phyloP scores from a whole-genome alignment of 441 rosid genomes.

The Erodium texanum region DNA sequence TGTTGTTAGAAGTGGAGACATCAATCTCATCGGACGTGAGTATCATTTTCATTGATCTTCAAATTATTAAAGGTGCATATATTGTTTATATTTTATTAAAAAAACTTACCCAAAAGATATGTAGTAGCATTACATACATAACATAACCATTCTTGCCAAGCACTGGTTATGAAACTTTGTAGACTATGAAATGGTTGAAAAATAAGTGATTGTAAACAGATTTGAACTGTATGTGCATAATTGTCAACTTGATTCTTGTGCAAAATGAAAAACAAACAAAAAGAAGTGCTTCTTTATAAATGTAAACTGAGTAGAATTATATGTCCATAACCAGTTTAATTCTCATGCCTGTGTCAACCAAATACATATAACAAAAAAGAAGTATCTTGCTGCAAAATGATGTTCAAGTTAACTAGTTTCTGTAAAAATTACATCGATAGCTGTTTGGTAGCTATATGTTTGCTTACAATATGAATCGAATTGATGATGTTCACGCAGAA shows the following conservation, averaged over 20 bases:
- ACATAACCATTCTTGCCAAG: neutral
- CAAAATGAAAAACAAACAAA: too few species aligned
- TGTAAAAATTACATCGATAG: too few species aligned
- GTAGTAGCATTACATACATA: neutral
- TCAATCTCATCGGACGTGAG: slow-evolving; percentile 94
- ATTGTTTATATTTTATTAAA: neutral
- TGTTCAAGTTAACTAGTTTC: neutral
- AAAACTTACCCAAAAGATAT: neutral
- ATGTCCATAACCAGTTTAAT: neutral
- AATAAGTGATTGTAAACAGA: neutral
- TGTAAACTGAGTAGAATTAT: neutral
- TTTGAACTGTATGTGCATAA: neutral
- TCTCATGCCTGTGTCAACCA: neutral
- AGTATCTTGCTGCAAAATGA: neutral
- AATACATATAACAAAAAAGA: neutral
- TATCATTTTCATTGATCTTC: slow-evolving; percentile 15
- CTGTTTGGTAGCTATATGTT: neutral
- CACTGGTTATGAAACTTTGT: neutral
- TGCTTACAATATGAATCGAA: slow-evolving; percentile 7
- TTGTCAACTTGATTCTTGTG: neutral
- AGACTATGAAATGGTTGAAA: neutral
- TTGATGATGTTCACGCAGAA: slow-evolving; percentile 36
- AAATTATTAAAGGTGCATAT: neutral
- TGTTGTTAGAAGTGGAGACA: slow-evolving; percentile 55
- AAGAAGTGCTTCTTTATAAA: neutral